Percentiles rank a stretch among this genome's conserved stretches.
phyloP scores from a whole-genome alignment of 345 rosid species.

The Kandelia obovata region DNA sequence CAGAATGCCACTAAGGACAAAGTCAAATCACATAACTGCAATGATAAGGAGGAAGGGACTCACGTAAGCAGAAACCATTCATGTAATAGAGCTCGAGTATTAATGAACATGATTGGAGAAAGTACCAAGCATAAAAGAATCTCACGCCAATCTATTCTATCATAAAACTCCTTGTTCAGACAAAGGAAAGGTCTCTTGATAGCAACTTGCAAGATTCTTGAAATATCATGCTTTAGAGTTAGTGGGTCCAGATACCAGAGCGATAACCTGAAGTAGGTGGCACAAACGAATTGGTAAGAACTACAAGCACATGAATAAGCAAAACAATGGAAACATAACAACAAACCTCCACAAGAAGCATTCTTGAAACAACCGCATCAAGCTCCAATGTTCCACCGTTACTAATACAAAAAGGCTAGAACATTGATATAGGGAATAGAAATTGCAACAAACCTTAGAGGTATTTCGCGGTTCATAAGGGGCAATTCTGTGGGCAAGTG shows the following conservation, averaged over 20 bases:
- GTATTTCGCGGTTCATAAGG: conserved; percentile 35
- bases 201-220: conserved; percentile 48
- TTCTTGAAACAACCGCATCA: neutral
- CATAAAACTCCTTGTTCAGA: conserved; percentile 47
- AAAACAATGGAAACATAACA: neutral
- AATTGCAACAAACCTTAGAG: conserved; percentile 48
- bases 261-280: conserved; percentile 43
- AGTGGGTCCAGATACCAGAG: conserved; percentile 70
- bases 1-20: neutral
- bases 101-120: conserved; percentile 51
- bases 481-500: conserved; percentile 42
- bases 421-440: no score
- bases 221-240: conserved; percentile 53
- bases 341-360: neutral
- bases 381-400: no score
- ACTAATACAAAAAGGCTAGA: no score
- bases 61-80: conserved; percentile 70
- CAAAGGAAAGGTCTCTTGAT: conserved; percentile 65
- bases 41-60: conserved; percentile 29
- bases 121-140: conserved; percentile 44
- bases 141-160: conserved; percentile 52
- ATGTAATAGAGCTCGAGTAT: conserved; percentile 57
- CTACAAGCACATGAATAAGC: neutral
- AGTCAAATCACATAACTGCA: neutral
- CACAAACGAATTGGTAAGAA: conserved; percentile 3